Evolutionary conservation across 2,329 filamentous ascomycete species (phyloP), one percentile per base, ranked within the genome.

Genomic region (Botrytis byssoidea): DNA sequence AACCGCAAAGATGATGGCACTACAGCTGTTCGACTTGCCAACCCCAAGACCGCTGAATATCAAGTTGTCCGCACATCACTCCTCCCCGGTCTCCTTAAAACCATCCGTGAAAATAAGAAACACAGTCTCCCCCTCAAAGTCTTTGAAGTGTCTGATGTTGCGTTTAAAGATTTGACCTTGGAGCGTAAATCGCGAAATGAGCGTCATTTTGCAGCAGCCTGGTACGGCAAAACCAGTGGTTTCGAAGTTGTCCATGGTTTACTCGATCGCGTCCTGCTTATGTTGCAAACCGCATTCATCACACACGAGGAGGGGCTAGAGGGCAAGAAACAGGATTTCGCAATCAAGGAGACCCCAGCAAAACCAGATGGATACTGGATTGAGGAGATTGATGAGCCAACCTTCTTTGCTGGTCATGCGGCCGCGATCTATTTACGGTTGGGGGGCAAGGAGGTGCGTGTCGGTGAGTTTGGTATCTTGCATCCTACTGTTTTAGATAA

Each of bases 181-280:
- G 96, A 99, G 87, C 90, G 96, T 77, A 94, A 94, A 85, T 92
- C 91, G 78, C 90, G 94, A 78, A 99, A 99, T 82, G 93, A 98
- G 86, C 88, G 95, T 73, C 95, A 97, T 85, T 98, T 97, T 82
- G 94, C 93, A n/a, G 96, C 95, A 16, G 95, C 94, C 1, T 97
- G 92, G 88, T 98, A 95, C 83, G 95, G 95, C 81, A 97, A 96
- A 87, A 93, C 91, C 5, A 94, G 92, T 78, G 96, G 97, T 60
- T 99, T 99, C 83, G 96, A 99, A 84, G 86, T 97, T 76, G 94
- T 99, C 4, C 97, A 99, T 84, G 96, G 96, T 74, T 87, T 99
- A 77, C 86, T 99, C 61, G 96, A 99, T 83, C 91, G 96, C 71
- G 85, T 98, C 76, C 92, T 99, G 88, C 85, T 93, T 75, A 98